Conservation (phyloP, 768 basidiomycete species). For the Mrakia frigida region DNA sequence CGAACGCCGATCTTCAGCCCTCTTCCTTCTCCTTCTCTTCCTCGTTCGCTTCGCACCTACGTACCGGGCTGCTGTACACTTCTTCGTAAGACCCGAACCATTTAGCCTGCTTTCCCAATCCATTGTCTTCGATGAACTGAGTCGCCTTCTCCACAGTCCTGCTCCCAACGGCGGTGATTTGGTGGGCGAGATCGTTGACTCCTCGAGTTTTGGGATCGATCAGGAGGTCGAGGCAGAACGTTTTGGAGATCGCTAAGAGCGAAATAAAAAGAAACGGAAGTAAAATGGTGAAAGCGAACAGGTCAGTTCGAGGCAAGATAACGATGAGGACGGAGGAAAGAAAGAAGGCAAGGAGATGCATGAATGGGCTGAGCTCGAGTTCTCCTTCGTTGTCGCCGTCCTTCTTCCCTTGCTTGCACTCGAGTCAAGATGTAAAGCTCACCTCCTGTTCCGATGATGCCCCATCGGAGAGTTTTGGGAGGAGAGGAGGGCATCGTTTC, state of each 20-base stretch:
- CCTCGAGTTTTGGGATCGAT: constrained; percentile 67
- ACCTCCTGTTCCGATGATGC: constrained; percentile 69
- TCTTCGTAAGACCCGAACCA: constrained; percentile 69
- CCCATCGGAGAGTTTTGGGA: constrained; percentile 55
- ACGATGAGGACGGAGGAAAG: background rate
- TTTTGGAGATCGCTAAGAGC: constrained; percentile 58
- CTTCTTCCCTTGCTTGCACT: background rate
- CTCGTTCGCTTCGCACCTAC: constrained; percentile 31
- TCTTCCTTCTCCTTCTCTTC: background rate
- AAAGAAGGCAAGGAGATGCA: background rate
- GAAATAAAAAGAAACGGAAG: background rate
- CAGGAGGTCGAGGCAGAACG: constrained; percentile 66
- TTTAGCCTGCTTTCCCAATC: constrained; percentile 55
- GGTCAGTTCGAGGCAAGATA: no score
- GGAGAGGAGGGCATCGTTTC: background rate
- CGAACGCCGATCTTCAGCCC: background rate
- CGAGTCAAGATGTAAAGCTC: background rate
- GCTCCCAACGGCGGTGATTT: constrained; percentile 63
- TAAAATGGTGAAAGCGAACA: no score
- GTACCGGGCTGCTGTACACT: constrained; percentile 64
- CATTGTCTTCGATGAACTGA: constrained; percentile 58
- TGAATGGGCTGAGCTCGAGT: background rate
- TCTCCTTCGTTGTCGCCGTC: no score
- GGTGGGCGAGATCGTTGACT: constrained; percentile 5
- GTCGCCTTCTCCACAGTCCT: constrained; percentile 63